Evolutionary conservation across 1,284 basidiomycete genomes (phyloP), one percentile per base, ranked within the genome.

Genomic region (Malassezia caprae): DNA sequence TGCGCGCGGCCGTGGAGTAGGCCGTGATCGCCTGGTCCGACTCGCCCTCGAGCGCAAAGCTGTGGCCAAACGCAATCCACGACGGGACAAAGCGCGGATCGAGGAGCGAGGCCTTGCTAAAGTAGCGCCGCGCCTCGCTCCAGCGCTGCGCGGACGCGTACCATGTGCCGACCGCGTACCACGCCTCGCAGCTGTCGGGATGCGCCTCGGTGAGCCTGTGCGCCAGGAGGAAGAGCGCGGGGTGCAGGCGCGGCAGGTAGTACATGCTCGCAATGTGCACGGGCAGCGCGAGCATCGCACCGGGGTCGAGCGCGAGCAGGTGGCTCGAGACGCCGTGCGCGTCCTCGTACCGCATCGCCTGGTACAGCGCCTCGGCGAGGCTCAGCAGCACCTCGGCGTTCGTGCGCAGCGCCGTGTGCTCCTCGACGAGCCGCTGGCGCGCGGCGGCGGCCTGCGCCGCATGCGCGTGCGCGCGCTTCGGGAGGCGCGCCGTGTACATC

Each of bases 81-180:
- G 90, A 88, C 3, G 94, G 90, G 0, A 84, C 88, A 75, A 96
- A 96, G 5, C 91, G 82, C 17, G 90, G 88, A 72, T 99, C 93
- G 81, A 96, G 88, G n/a, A 96, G 77, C 11, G 88, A 89, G 0
- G 91, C 87, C 80, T 98, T 98, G 72, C 88, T 62, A 37, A 70
- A 74, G 50, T 72, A 70, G 8, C 69, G 61, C 21, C 72, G 53
- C 13, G 72, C 72, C 48, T 74, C 70, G 3, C 59, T 52, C 68
- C 68, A 98, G 63, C 91, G 85, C 51, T 82, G 82, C 15, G 84
- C 83, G 26, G 84, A 82, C 51, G 93, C 82, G 74, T 99, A 98
- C 89, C 93, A 99, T 34, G 94, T 83, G 0, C 93, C 94, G 19
- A 96, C 94, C 2, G 93, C 90, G 76, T 96, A 99, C 94, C 94